phyloP scores from a whole-genome alignment of 164 flowering plant species.

The Umbellularia californica region DNA sequence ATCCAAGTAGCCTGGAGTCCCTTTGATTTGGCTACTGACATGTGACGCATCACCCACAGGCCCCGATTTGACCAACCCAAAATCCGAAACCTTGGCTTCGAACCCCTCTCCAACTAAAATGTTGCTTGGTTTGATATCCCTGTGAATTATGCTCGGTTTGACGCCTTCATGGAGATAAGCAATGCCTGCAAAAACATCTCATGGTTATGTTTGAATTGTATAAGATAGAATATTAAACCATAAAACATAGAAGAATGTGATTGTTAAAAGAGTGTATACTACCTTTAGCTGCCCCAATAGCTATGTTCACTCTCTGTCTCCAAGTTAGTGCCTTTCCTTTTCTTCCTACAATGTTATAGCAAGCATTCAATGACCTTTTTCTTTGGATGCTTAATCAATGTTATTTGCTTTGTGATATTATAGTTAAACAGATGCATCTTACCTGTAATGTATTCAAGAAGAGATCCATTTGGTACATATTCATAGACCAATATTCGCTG shows the following conservation, averaged over 20 bases:
- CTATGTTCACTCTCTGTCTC: conserved; percentile 66
- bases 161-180: conserved; percentile 61
- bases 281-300: conserved; percentile 82
- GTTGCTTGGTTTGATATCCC: conserved; percentile 75
- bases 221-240: background rate
- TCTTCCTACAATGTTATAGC: conserved; percentile 29
- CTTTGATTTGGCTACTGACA: conserved; percentile 68
- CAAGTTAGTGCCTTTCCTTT: conserved; percentile 50
- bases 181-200: conserved; percentile 34
- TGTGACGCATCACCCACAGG: conserved; percentile 63
- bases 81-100: conserved; percentile 70
- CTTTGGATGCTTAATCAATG: background rate
- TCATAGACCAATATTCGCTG: conserved; percentile 52
- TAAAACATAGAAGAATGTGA: background rate
- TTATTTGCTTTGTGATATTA: no score
- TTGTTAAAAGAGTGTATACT: background rate
- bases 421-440: conserved; percentile 11
- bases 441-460: conserved; percentile 63
- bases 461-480: conserved; percentile 59
- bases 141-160: conserved; percentile 63
- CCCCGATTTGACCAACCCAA: conserved; percentile 62
- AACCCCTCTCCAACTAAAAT: conserved; percentile 51
- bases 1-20: conserved; percentile 73
- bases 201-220: background rate
- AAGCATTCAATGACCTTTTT: background rate